These are phyloP conservation scores for Colletotrichum sp. DNA, from an alignment of 2,329 filamentous ascomycete genomes.

Conservation along the genomic window DNA sequence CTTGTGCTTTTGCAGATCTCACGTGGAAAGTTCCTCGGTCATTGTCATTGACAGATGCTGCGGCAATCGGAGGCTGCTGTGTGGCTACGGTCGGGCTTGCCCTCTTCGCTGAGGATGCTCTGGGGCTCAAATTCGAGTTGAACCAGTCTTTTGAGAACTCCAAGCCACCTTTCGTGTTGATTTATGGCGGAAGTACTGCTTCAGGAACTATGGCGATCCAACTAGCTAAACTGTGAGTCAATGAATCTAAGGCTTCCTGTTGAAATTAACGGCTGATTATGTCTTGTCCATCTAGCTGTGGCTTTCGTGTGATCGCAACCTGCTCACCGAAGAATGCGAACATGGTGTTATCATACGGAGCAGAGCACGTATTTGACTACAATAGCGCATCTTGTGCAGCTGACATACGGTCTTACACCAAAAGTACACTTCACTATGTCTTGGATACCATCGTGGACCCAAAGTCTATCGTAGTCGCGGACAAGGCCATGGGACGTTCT, in stretches of 20 bases:
- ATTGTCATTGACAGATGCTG: slow-evolving; percentile 28
- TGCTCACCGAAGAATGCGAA: slow-evolving; percentile 47
- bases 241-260: not conserved
- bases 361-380: slow-evolving; percentile 52
- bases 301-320: slow-evolving; percentile 45
- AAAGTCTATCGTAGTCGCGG: slow-evolving; percentile 39
- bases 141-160: slow-evolving; percentile 19
- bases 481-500: slow-evolving; percentile 37
- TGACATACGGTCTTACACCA: slow-evolving; percentile 42
- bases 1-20: slow-evolving; percentile 23
- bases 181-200: slow-evolving; percentile 49
- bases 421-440: slow-evolving; percentile 38
- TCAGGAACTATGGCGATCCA: slow-evolving; percentile 50
- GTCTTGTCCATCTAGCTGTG: slow-evolving; percentile 26
- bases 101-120: slow-evolving; percentile 27
- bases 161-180: slow-evolving; percentile 37
- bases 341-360: slow-evolving; percentile 45
- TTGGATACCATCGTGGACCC: slow-evolving; percentile 47
- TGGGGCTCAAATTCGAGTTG: slow-evolving; percentile 25
- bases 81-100: slow-evolving; percentile 33
- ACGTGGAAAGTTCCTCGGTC: slow-evolving; percentile 28
- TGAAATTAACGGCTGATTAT: not conserved
- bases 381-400: slow-evolving; percentile 32
- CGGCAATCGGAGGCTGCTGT: slow-evolving; percentile 25
- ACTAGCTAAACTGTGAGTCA: slow-evolving; percentile 33